phyloP scores from a whole-genome alignment of 2,329 filamentous ascomycete species.

The Chaetomiaceae sp. region DNA sequence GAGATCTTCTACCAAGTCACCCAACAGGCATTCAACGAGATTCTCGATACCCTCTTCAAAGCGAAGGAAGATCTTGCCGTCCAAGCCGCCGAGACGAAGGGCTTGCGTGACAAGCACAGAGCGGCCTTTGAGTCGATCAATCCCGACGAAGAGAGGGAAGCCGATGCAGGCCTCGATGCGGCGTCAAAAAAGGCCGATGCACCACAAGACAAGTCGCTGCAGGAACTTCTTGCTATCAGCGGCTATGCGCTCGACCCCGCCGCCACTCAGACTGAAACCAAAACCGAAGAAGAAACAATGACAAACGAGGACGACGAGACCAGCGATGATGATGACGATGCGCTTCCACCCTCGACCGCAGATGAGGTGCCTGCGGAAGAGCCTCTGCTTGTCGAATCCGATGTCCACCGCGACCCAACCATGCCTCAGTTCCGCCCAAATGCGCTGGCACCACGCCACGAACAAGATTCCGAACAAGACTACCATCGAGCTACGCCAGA shows the following conservation, averaged over 20 bases:
- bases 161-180: conserved; percentile 6
- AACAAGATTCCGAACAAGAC: background rate
- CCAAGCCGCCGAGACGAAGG: conserved; percentile 59
- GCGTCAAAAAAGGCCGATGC: conserved; percentile 20
- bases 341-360: conserved; percentile 8
- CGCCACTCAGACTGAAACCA: conserved; percentile 20
- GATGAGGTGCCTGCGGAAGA: conserved; percentile 15
- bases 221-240: conserved; percentile 40
- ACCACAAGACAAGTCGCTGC: conserved; percentile 32
- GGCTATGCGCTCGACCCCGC: conserved; percentile 41
- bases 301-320: conserved; percentile 16
- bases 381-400: conserved; percentile 6
- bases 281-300: conserved; percentile 18
- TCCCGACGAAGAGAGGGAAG: conserved; percentile 28
- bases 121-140: conserved; percentile 44
- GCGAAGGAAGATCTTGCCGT: conserved; percentile 72
- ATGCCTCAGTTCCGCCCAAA: conserved; percentile 28
- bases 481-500: background rate
- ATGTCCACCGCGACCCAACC: conserved; percentile 46
- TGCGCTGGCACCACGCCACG: background rate
- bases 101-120: conserved; percentile 54
- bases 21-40: conserved; percentile 88
- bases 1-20: conserved; percentile 89
- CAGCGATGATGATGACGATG: conserved; percentile 9
- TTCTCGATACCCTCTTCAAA: conserved; percentile 83